phyloP scores from a whole-genome alignment of 805 yeast genomes.

The Barnettozyma wickerhamii region DNA sequence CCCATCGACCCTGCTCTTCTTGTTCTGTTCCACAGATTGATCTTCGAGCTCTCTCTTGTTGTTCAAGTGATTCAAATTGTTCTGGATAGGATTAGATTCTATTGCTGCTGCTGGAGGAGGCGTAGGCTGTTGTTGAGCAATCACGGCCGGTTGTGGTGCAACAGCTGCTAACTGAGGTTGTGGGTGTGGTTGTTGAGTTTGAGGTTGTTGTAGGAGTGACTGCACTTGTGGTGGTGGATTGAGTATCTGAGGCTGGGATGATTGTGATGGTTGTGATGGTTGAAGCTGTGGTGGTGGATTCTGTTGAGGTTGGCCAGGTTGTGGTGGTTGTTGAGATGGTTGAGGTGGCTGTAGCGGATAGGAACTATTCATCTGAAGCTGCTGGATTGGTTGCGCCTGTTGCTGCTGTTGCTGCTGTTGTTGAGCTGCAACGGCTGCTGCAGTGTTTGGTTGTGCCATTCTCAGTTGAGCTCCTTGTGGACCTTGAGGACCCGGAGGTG shows the following conservation, averaged over 20 bases:
- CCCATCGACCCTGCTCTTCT: conserved; percentile 7
- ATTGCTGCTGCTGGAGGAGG: neutral
- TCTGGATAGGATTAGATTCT: neutral
- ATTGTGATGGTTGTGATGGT: conserved; percentile 19
- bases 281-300: conserved; percentile 18
- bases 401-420: conserved; percentile 32
- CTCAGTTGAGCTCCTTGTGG: conserved; percentile 41
- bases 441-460: conserved; percentile 62
- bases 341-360: conserved; percentile 13
- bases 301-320: conserved; percentile 11
- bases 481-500: conserved; percentile 61
- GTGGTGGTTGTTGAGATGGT: conserved; percentile 10
- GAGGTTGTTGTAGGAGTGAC: conserved; percentile 29
- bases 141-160: neutral
- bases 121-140: neutral
- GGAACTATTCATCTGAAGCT: conserved; percentile 15
- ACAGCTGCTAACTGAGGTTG: neutral
- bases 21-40: conserved; percentile 1
- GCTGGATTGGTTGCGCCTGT: conserved; percentile 26
- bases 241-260: conserved; percentile 1
- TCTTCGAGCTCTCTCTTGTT: conserved; percentile 13
- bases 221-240: no score
- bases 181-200: conserved; percentile 22
- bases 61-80: conserved; percentile 3
- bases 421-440: conserved; percentile 23